Evolutionary conservation across 169 alveolate species (phyloP), one percentile per base, ranked within the genome.

Genomic region (Cryptosporidium muris): DNA sequence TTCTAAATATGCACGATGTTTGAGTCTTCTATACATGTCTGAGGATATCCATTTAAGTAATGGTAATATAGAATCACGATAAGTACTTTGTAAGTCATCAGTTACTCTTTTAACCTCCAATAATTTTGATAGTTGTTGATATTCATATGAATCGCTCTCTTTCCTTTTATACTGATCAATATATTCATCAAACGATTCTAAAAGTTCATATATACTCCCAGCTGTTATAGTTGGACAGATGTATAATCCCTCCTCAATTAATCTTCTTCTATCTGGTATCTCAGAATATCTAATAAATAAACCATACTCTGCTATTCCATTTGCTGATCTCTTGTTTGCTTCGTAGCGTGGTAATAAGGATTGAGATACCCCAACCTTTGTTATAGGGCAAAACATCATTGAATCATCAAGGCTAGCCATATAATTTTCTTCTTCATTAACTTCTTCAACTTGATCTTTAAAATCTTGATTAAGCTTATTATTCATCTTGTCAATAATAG

Each of bases 211-310:
- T 34, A 66, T 14, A 7, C 64, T 49, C 51, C 81, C 48, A 4
- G 81, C 81, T 14, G 81, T 66, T 25, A 66, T 37, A 16, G n/a
- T 34, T 43, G 81, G 81, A 1, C 14, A 49, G 0, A 34, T 51
- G 4, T 37, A 7, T 12, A 66, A 7, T 51, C 81, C 81, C 12
- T 66, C 51, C 48, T 66, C 81, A 6, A 66, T 66, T 14, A 36
- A 47, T 66, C 81, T 66, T 34, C 81, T 66, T 51, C 51, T 66
- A 37, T 66, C 81, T 4, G 81, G 81, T 66, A 51, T 66, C n/a
- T 66, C 81, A 51, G 51, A 66, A 51, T 66, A 66, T 5, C 81
- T 37, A 8, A 66, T 51, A 66, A 66, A 66, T 9, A 66, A 12
- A 47, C 81, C 81, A 66, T 51, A 66, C 12, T 66, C 81, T 14